Conservation (phyloP, 805 yeast genomes). For the Suhomyces vadensis region DNA sequence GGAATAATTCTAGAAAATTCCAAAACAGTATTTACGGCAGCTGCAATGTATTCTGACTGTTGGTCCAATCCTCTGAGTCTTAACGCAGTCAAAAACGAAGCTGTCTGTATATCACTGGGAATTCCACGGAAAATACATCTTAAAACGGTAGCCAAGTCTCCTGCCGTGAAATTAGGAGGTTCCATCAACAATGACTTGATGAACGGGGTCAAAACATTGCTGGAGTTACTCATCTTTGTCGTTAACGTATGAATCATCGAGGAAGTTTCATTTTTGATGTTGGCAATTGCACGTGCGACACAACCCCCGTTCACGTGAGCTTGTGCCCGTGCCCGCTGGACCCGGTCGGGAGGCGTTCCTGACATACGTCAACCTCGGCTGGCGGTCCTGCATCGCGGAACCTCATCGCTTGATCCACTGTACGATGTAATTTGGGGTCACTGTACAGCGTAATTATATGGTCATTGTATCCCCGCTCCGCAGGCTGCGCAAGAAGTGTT, state of each 20-base stretch:
- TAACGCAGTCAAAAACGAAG: conserved; percentile 78
- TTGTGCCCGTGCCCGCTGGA: neutral
- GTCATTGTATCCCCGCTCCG: too few species aligned
- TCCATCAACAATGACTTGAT: conserved; percentile 61
- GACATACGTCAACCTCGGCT: neutral
- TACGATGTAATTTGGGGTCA: too few species aligned
- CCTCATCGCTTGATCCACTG: too few species aligned
- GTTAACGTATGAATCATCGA: neutral
- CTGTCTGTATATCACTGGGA: conserved; percentile 67
- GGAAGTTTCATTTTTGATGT: neutral
- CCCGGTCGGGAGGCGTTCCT: neutral
- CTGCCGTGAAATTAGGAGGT: conserved; percentile 63
- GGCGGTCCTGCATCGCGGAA: too few species aligned
- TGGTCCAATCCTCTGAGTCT: conserved; percentile 77
- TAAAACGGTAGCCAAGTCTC: conserved; percentile 65
- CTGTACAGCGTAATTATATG: too few species aligned
- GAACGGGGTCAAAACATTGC: conserved; percentile 50
- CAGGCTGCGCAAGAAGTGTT: too few species aligned
- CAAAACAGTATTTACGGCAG: conserved; percentile 76
- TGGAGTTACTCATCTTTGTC: conserved; percentile 8
- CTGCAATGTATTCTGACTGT: conserved; percentile 76
- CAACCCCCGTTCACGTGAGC: neutral
- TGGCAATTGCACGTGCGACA: neutral
- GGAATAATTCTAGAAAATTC: conserved; percentile 62
- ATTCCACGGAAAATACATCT: conserved; percentile 58